Base-by-base conservation (phyloP, 148 eudicot species). In the Vaccinium myrtillus region DNA sequence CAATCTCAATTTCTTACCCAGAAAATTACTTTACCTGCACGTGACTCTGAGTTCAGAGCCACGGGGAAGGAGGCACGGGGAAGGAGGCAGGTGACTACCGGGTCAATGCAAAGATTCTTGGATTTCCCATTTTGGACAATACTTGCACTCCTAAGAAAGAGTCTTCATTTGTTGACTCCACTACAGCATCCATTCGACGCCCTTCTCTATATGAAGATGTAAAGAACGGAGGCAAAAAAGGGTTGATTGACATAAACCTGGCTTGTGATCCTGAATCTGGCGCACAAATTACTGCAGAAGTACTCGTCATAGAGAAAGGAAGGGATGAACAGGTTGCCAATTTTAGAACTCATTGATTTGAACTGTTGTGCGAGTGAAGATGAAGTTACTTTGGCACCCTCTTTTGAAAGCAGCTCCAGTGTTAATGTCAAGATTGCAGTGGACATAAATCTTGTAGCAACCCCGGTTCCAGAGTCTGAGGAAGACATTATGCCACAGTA, bases 331-430 rank as follows among this genome's bases (percentile, higher is more conserved):
- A 86, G 49, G 75, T 76, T 84, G 51, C 85, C 61, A 75, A 67
- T 87, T 30, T 84, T 15, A 85, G 90, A 86, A 87, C 90, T 84
- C 67, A 87, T 96, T 82, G 99, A 96, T 91, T 90, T 96, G 85
- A 96, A 96, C 83, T 88, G 93, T 13, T 94, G 92, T 81, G 46
- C 87, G 55, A 89, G 75, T 2, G 97, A 94, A 84, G 95, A 92
- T 84, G 98, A 95, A 86, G 83, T 83, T 82, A 81, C 85, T 11
- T 58, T 88, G 56, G 80, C 59, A 39, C 85, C 90, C 77, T 82
- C 89, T 79, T 74, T 80, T 83, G 85, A 87, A 75, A 89, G 84
- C 78, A 89, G 85, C 80, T 86, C 82, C 36, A 84, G 69, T 82
- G 79, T 75, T 30, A 85, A 74, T 30, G 82, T 58, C 75, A 92